phyloP scores from a whole-genome alignment of 495 filamentous ascomycete species.

The Cairneyella variabilis region DNA sequence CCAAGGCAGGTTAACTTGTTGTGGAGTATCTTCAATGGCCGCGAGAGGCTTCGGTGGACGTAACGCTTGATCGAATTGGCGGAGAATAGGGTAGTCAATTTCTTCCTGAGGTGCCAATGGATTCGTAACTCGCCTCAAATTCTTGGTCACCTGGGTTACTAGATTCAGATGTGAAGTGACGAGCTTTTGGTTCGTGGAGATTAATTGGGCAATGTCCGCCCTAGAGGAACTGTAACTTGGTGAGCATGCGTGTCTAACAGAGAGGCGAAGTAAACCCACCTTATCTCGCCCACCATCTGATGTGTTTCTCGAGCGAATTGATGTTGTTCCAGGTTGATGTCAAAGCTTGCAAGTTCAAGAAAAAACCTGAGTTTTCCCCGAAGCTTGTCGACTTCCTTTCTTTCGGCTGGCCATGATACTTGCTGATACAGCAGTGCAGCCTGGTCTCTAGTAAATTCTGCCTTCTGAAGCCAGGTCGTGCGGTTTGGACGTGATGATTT shows the following conservation, averaged over 20 bases:
- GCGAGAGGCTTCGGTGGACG: neutral
- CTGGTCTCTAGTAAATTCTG: slow-evolving; percentile 10
- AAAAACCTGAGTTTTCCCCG: slow-evolving; percentile 10
- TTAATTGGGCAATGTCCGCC: neutral
- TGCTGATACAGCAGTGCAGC: slow-evolving; percentile 3
- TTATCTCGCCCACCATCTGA: slow-evolving; percentile 2
- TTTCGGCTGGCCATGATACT: slow-evolving; percentile 16
- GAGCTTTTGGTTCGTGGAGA: slow-evolving; percentile 12
- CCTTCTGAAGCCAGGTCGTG: slow-evolving; percentile 11
- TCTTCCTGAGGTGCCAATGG: slow-evolving; percentile 4
- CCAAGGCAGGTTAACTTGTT: neutral
- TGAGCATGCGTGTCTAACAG: neutral
- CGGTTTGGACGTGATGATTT: neutral
- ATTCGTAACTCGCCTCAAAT: slow-evolving; percentile 13
- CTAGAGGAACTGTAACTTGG: neutral
- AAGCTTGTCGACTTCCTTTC: slow-evolving; percentile 1
- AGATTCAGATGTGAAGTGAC: slow-evolving; percentile 13
- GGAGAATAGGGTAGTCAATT: slow-evolving; percentile 17
- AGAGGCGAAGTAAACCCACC: neutral
- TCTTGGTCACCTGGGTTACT: neutral
- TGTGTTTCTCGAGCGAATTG: too few species aligned
- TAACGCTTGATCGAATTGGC: slow-evolving; percentile 12
- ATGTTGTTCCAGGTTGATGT: slow-evolving; percentile 1
- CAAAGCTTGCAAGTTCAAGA: slow-evolving; percentile 5
- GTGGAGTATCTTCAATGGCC: slow-evolving; percentile 1